phyloP scores from a whole-genome alignment of 2,329 filamentous ascomycete genomes.

The Claviceps capensis region DNA sequence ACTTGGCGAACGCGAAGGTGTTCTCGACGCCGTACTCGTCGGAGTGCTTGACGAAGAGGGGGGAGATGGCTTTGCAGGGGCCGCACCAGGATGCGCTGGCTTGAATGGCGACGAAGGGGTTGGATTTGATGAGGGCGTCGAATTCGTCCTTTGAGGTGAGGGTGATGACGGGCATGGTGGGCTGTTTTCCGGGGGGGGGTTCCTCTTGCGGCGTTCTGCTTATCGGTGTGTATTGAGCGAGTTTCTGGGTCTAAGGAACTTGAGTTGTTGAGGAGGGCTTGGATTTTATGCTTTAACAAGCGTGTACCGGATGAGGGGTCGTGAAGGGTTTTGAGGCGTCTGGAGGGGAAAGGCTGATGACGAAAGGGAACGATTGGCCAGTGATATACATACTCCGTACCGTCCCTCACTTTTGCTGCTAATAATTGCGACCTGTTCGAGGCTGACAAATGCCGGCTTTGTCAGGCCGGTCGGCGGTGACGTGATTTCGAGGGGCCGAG shows the following conservation, averaged over 20 bases:
- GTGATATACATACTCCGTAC: too few relatives aligned
- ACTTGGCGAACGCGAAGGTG: constrained; percentile 40
- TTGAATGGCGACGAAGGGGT: constrained; percentile 39
- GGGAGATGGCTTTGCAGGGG: constrained; percentile 46
- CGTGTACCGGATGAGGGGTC: too few relatives aligned
- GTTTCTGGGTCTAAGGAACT: too few relatives aligned
- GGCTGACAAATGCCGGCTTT: background rate
- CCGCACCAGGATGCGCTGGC: constrained; percentile 48
- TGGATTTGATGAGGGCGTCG: constrained; percentile 31
- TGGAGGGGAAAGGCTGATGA: too few relatives aligned
- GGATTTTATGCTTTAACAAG: too few relatives aligned
- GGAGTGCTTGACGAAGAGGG: constrained; percentile 37
- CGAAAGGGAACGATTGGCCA: too few relatives aligned
- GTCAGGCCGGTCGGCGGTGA: constrained; percentile 1
- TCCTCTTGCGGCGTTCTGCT: too few relatives aligned
- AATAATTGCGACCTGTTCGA: background rate
- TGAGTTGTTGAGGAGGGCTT: too few relatives aligned
- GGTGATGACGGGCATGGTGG: constrained; percentile 21
- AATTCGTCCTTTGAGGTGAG: constrained; percentile 33
- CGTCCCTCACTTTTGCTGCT: too few relatives aligned
- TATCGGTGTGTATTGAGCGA: too few relatives aligned
- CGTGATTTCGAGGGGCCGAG: constrained; percentile 3
- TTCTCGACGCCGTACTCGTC: constrained; percentile 21
- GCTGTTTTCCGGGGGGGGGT: background rate
- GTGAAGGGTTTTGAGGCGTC: too few relatives aligned